Conservation (phyloP, 306 rosid genomes). For the Medicago truncatula region MtrunA17r5.0-ANR NC_053045.1:11415001-11415500, state of each 20-base stretch:
- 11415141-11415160: constrained; percentile 66
- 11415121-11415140: constrained; percentile 98
- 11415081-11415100: constrained; percentile 99
- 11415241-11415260: background rate
- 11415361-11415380: constrained; percentile 18
- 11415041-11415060: background rate
- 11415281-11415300: constrained; percentile 1
- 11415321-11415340: background rate
- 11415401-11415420: background rate
- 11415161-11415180: background rate
- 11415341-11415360: constrained; percentile 1
- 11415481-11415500: constrained; percentile 13
- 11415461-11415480: background rate
- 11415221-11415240: background rate
- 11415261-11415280: background rate
- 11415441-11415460: background rate
- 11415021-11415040: background rate
- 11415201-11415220: constrained; percentile 13
- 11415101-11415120: constrained; percentile 96
- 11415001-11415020: constrained; percentile 18
- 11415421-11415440: constrained; percentile 16
- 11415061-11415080: constrained; percentile 16
- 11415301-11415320: background rate
- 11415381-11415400: constrained; percentile 11
- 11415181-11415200: background rate